Percentiles rank a stretch among this genome's conserved stretches.
Evolutionary conservation across 345 rosid species (phyloP).

Genomic region (Balakata baccata): DNA sequence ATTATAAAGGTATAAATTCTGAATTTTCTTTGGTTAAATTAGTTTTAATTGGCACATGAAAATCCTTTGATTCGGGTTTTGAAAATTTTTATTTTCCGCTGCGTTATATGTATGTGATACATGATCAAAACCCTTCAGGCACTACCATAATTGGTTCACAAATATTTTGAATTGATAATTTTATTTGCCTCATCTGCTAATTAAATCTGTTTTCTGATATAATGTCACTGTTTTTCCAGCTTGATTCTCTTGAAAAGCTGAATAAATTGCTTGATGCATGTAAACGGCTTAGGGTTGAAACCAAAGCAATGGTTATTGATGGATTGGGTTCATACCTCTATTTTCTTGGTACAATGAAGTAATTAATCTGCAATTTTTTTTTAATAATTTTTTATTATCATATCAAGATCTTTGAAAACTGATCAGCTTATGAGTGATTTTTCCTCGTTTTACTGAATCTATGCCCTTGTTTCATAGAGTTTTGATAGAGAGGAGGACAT

Average conservation of each 20-base stretch:
- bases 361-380: constrained; percentile 13
- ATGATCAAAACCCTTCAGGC: too few relatives aligned
- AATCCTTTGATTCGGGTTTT: too few relatives aligned
- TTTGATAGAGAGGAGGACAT: constrained; percentile 59
- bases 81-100: too few relatives aligned
- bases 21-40: too few relatives aligned
- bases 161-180: too few relatives aligned
- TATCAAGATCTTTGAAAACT: not conserved
- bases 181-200: not conserved
- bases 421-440: not conserved
- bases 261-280: constrained; percentile 57
- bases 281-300: constrained; percentile 50
- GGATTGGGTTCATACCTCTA: constrained; percentile 57
- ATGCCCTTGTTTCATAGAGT: constrained; percentile 36
- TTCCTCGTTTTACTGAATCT: not conserved
- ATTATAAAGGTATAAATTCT: too few relatives aligned
- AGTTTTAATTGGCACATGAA: too few relatives aligned
- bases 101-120: too few relatives aligned
- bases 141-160: not conserved
- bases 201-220: constrained; percentile 10
- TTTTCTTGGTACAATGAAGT: constrained; percentile 78
- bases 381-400: not conserved
- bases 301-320: constrained; percentile 36
- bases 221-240: constrained; percentile 31
- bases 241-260: constrained; percentile 62